These are phyloP conservation scores for Atractiella rhizophila DNA, from an alignment of 768 basidiomycete genomes.

Conservation along the genomic window DNA sequence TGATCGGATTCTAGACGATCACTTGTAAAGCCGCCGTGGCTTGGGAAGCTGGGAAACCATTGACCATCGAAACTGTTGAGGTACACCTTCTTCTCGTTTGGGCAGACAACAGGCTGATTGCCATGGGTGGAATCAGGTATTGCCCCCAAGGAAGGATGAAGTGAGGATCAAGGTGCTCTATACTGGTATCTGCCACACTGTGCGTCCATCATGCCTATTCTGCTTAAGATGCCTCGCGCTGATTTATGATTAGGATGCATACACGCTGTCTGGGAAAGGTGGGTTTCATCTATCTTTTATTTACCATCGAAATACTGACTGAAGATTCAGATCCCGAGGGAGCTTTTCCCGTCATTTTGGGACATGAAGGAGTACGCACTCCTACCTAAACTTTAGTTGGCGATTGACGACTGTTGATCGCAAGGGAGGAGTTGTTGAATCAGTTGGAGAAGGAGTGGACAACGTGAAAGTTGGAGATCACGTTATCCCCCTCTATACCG, in stretches of 20 bases:
- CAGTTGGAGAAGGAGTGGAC: slow-evolving; percentile 88
- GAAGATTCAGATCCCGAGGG: slow-evolving; percentile 52
- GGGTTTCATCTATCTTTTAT: not conserved
- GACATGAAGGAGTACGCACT: no score
- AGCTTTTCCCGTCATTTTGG: slow-evolving; percentile 17
- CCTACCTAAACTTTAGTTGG: not conserved
- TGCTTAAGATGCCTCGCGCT: not conserved
- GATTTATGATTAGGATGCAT: slow-evolving; percentile 36
- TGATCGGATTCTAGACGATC: no score
- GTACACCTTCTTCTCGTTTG: no score
- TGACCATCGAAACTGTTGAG: no score
- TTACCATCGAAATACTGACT: not conserved
- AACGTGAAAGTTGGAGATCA: slow-evolving; percentile 62
- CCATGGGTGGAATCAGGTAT: slow-evolving; percentile 33
- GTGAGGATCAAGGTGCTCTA: slow-evolving; percentile 78
- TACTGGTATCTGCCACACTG: slow-evolving; percentile 89
- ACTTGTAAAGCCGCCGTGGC: no score
- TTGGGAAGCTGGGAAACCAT: slow-evolving; percentile 75
- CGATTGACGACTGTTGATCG: no score
- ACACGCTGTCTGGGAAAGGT: slow-evolving; percentile 64
- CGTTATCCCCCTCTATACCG: slow-evolving; percentile 43
- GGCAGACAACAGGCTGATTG: not conserved
- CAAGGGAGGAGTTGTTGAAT: slow-evolving; percentile 73
- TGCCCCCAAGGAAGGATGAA: slow-evolving; percentile 67
- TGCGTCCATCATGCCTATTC: slow-evolving; percentile 14